phyloP scores from a whole-genome alignment of 2,329 filamentous ascomycete genomes.

The Pseudogymnoascus destructans region DNA sequence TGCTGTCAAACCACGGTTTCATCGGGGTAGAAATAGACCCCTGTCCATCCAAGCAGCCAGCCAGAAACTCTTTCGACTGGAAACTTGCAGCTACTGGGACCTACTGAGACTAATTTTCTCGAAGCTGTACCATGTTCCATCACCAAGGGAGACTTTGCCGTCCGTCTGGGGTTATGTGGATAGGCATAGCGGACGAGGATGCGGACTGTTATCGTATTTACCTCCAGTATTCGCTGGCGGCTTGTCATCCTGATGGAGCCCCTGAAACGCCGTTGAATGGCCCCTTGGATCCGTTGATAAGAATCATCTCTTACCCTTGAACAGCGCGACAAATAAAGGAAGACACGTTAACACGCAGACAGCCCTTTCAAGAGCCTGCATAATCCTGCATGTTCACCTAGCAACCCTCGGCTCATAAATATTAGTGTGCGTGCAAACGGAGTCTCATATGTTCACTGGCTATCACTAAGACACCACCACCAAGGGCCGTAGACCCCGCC shows the following conservation, averaged over 20 bases:
- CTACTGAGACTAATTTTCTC: conserved; percentile 10
- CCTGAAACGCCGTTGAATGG: not conserved
- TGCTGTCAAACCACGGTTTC: conserved; percentile 24
- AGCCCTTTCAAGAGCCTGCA: conserved; percentile 26
- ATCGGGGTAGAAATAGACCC: conserved; percentile 16
- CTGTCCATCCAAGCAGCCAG: conserved; percentile 20
- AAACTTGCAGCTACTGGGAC: conserved; percentile 9
- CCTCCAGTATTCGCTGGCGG: not conserved
- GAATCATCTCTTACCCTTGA: conserved; percentile 27
- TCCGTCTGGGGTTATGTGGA: not conserved
- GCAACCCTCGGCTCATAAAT: conserved; percentile 4
- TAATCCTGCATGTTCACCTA: conserved; percentile 20
- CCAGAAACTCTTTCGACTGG: conserved; percentile 16
- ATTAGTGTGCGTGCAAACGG: conserved; percentile 27
- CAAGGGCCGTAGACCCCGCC: conserved; percentile 32
- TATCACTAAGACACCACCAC: conserved; percentile 33
- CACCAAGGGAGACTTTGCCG: not conserved
- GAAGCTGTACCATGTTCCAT: not conserved
- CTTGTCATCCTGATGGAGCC: not conserved
- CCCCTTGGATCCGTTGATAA: conserved; percentile 8
- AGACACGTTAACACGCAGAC: conserved; percentile 31
- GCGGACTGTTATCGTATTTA: not conserved
- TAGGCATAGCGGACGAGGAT: not conserved
- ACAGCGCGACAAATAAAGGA: not conserved
- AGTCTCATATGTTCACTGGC: conserved; percentile 29